Conservation (phyloP, 768 basidiomycete species). For the Tephrocybe rancida region DNA sequence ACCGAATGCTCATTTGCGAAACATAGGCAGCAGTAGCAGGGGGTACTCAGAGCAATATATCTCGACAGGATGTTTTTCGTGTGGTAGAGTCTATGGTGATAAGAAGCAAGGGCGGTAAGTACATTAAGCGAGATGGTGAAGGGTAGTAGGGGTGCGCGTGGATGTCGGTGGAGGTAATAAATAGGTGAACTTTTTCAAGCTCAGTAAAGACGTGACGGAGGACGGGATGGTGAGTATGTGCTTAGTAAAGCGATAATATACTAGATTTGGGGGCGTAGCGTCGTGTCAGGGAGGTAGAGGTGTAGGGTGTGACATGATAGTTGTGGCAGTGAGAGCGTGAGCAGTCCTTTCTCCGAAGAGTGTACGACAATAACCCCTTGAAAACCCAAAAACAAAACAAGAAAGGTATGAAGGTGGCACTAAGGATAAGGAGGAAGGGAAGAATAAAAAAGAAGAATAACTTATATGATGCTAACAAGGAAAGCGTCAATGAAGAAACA, state of each 20-base stretch:
- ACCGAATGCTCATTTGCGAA: too few species aligned
- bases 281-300: conserved; percentile 2
- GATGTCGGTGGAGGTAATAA: not conserved
- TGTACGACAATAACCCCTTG: not conserved
- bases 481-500: not conserved
- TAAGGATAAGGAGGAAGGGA: not conserved
- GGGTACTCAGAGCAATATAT: too few species aligned
- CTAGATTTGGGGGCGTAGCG: conserved; percentile 2
- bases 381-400: conserved; percentile 7
- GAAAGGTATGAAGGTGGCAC: not conserved
- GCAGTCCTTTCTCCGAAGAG: conserved; percentile 1
- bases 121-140: not conserved
- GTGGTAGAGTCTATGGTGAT: not conserved
- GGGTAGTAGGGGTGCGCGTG: too few species aligned
- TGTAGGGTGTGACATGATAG: conserved; percentile 3
- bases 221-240: not conserved
- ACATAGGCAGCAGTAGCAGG: too few species aligned
- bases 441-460: not conserved
- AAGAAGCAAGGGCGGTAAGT: not conserved
- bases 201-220: not conserved
- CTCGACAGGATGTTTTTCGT: not conserved
- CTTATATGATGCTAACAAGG: not conserved
- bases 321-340: not conserved
- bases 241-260: conserved; percentile 1
- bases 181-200: not conserved